Evolutionary conservation across 2,329 filamentous ascomycete species (phyloP), one percentile per base, ranked within the genome.

Genomic region (Fusarium sulawesiense): DNA sequence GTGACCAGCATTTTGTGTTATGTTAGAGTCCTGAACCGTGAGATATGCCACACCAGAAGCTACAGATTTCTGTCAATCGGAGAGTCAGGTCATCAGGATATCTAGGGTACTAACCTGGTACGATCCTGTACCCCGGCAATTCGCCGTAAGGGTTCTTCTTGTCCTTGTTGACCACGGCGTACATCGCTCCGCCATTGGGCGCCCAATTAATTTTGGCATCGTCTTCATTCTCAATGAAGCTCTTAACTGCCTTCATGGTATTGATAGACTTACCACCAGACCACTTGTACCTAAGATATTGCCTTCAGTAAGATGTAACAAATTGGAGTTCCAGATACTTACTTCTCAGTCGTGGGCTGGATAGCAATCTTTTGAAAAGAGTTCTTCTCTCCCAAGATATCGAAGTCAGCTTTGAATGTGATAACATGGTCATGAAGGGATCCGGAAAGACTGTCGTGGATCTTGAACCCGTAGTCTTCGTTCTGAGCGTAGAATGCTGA

Each of bases 41-140:
- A 59, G 56, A 2, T 45, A 57, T 2, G 51, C 56, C 12, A 59
- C 56, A 9, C 56, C 56, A 37, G 56, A 45, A 4, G 56, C 51
- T 59, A 7, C 23, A 1, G 1, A 45, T 13, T 6, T 37, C 9
- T 0, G n/a, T 59, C 1, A 55, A 4, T 20, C 1, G 4, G 0
- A 11, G 2, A 3, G 0, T 2, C 4, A 4, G 3, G 10, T 10
- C 2, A 0, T 3, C 4, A 2, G 1, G 2, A 3, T 7, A 0
- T 2, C 8, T 0, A 16, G 7, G 4, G 0, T 1, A 20, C 40
- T 46, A 7, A 37, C 56, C 51, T 18, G 56, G 56, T 20, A 32
- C 56, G 4, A 59, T 57, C 2, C 56, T 59, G n/a, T 37, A 59
- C 5, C 56, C 56, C 3, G 56, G 56, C 4, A n/a, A 34, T 13